Evolutionary conservation across 805 yeast genomes (phyloP).

Genomic region (Starmerella sirachaensis): DNA sequence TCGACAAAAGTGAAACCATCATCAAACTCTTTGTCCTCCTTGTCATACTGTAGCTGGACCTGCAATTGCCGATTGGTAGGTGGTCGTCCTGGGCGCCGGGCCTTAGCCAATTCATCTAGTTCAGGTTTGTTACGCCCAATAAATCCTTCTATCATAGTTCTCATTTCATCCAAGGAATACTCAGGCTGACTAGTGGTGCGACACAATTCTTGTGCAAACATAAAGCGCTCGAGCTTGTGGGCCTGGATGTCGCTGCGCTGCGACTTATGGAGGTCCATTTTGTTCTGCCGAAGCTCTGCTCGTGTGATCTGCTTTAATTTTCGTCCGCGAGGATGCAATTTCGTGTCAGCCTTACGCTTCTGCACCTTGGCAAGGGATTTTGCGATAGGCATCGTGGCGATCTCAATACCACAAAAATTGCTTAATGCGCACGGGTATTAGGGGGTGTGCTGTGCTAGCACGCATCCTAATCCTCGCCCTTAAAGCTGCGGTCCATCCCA

Average conservation of each 20-base stretch:
- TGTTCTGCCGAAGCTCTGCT: constrained; percentile 76
- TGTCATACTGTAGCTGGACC: constrained; percentile 48
- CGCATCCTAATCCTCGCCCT: too few relatives aligned
- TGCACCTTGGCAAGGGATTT: constrained; percentile 56
- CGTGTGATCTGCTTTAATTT: constrained; percentile 72
- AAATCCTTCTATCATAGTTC: constrained; percentile 44
- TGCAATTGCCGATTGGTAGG: constrained; percentile 55
- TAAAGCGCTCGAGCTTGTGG: constrained; percentile 19
- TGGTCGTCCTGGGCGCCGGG: constrained; percentile 84
- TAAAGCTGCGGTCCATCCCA: too few relatives aligned
- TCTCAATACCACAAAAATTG: too few relatives aligned
- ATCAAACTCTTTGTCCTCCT: constrained; percentile 49
- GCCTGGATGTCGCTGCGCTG: constrained; percentile 40
- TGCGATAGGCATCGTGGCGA: constrained; percentile 63
- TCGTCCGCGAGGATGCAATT: constrained; percentile 73
- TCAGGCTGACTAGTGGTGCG: constrained; percentile 21
- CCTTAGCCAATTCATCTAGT: constrained; percentile 43
- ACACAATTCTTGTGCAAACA: constrained; percentile 14
- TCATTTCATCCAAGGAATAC: constrained; percentile 49
- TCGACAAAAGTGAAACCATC: constrained; percentile 68
- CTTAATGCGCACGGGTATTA: too few relatives aligned
- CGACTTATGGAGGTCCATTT: constrained; percentile 48
- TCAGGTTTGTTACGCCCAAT: constrained; percentile 67
- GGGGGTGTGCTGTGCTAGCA: too few relatives aligned
- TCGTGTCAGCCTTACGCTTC: constrained; percentile 42